Conservation (phyloP, 495 filamentous ascomycete species). For the Podospora conica region DNA sequence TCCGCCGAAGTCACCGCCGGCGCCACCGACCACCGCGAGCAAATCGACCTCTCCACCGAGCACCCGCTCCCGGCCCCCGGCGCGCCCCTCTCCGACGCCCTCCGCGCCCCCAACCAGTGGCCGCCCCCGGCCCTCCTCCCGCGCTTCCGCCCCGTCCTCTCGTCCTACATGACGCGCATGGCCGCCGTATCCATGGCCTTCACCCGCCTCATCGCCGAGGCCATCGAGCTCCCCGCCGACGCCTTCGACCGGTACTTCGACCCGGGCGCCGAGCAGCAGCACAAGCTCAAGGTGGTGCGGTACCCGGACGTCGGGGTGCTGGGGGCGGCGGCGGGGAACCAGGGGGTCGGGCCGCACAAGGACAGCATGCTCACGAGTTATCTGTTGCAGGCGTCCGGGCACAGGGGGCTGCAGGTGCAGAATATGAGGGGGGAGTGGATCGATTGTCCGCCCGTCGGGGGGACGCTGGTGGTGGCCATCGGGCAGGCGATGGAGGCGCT, state of each 20-base stretch:
- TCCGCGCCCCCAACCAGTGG: conserved; percentile 89
- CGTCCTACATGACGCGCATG: conserved; percentile 71
- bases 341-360: conserved; percentile 90
- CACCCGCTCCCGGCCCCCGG: conserved; percentile 56
- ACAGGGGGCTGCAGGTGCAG: conserved; percentile 81
- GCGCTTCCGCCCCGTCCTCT: conserved; percentile 60
- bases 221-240: conserved; percentile 62
- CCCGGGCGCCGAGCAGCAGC: conserved; percentile 56
- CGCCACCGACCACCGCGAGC: conserved; percentile 67
- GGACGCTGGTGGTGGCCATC: conserved; percentile 80
- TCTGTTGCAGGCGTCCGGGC: conserved; percentile 76
- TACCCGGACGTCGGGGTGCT: conserved; percentile 61
- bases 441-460: conserved; percentile 56
- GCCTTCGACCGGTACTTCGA: conserved; percentile 86
- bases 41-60: conserved; percentile 82
- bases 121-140: conserved; percentile 63
- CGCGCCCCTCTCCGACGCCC: conserved; percentile 70
- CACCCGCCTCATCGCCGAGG: conserved; percentile 80
- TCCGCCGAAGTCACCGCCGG: conserved; percentile 57
- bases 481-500: conserved; percentile 89
- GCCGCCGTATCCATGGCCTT: conserved; percentile 65
- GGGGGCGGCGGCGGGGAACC: conserved; percentile 43
- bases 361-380: conserved; percentile 85
- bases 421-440: conserved; percentile 78
- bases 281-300: conserved; percentile 90